These are phyloP conservation scores for Fraxinus pennsylvanica DNA, from an alignment of 257 asterid genomes.

Conservation along the genomic window DNA sequence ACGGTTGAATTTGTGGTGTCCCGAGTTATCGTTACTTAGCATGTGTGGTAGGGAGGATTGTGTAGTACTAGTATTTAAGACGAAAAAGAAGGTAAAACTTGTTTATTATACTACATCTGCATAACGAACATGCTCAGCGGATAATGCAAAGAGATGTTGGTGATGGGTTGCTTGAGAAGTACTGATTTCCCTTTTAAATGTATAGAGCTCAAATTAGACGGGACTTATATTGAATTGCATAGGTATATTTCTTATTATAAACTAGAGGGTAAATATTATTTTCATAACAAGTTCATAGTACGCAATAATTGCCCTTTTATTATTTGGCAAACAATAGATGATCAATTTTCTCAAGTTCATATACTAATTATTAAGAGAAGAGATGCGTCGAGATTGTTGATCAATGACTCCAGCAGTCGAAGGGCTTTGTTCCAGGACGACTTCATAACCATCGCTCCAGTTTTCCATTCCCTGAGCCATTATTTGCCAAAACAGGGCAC, in stretches of 20 bases:
- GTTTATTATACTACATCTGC: neutral
- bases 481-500: conserved; percentile 61
- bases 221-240: neutral
- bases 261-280: neutral
- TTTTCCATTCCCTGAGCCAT: conserved; percentile 57
- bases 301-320: neutral
- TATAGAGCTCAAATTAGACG: neutral
- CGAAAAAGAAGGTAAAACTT: neutral
- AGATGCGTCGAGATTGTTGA: conserved; percentile 44
- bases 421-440: conserved; percentile 45
- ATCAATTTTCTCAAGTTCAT: neutral
- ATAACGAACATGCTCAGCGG: neutral
- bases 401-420: conserved; percentile 44
- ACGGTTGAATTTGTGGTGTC: no score
- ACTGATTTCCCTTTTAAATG: neutral
- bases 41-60: neutral
- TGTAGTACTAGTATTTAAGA: no score
- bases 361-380: conserved; percentile 26
- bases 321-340: neutral
- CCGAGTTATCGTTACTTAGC: neutral
- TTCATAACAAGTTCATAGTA: neutral
- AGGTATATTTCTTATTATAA: neutral
- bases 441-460: conserved; percentile 60
- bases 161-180: neutral
- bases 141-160: neutral